Evolutionary conservation across 345 rosid species (phyloP).

Genomic region (Arabis alpina): DNA sequence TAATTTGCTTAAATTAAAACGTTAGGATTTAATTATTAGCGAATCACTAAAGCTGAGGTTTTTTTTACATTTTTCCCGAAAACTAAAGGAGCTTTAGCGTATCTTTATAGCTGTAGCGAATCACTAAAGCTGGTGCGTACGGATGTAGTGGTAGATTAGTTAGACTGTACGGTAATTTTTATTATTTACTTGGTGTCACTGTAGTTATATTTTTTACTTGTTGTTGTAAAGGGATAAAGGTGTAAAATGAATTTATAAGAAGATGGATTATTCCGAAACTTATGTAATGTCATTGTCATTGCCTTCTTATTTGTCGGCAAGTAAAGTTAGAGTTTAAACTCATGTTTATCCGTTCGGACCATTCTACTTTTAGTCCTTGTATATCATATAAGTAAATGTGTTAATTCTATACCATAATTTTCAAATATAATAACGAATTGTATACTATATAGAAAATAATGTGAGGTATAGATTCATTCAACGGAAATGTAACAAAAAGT

Average conservation of each 20-base stretch:
- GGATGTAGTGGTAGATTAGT: background rate
- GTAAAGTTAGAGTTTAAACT: constrained; percentile 24
- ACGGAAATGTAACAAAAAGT: too few relatives aligned
- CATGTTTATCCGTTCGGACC: constrained; percentile 26
- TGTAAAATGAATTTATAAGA: background rate
- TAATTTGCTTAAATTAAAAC: too few relatives aligned
- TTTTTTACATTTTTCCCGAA: too few relatives aligned
- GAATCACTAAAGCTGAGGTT: too few relatives aligned
- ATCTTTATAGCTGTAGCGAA: constrained; percentile 21
- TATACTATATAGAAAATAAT: too few relatives aligned
- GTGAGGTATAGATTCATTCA: too few relatives aligned
- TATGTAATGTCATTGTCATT: constrained; percentile 34
- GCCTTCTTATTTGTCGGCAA: constrained; percentile 31
- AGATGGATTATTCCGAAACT: background rate
- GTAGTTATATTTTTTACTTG: constrained; percentile 1
- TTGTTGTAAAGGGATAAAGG: constrained; percentile 13
- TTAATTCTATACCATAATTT: too few relatives aligned
- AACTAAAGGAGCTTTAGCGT: background rate
- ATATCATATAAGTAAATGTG: background rate
- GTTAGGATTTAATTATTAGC: too few relatives aligned
- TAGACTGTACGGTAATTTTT: background rate
- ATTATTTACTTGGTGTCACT: constrained; percentile 11
- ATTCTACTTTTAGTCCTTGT: background rate
- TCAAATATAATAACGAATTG: too few relatives aligned
- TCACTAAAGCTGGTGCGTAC: constrained; percentile 32